Evolutionary conservation across 1,284 basidiomycete genomes (phyloP).

Genomic region (Spongiforma sp.): DNA sequence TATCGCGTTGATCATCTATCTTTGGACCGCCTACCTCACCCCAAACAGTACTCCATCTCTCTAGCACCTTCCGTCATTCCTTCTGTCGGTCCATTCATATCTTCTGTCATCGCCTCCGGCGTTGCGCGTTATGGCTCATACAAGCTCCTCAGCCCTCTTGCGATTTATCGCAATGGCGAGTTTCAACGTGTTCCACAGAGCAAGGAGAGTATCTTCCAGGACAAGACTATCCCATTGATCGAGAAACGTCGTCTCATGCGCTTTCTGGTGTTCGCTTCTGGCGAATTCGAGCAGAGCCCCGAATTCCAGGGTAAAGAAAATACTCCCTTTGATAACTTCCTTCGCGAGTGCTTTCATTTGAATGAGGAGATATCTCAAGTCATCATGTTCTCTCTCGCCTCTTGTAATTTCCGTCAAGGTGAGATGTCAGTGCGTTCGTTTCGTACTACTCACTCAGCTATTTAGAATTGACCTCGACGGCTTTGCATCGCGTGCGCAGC

Average conservation of each 20-base stretch:
- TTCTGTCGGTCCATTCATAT: conserved; percentile 80
- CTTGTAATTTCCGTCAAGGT: conserved; percentile 63
- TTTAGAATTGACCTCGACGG: conserved; percentile 67
- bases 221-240: conserved; percentile 75
- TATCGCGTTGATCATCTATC: conserved; percentile 53
- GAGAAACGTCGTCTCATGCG: conserved; percentile 96
- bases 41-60: conserved; percentile 86
- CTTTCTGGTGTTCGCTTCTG: conserved; percentile 82
- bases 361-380: conserved; percentile 60
- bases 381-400: conserved; percentile 77
- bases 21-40: conserved; percentile 50
- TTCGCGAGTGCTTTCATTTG: conserved; percentile 67
- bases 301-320: conserved; percentile 66
- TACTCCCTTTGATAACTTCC: conserved; percentile 62
- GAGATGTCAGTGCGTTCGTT: conserved; percentile 16
- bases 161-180: conserved; percentile 56
- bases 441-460: conserved; percentile 6
- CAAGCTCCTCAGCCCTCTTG: conserved; percentile 81
- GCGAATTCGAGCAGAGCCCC: conserved; percentile 70
- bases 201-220: conserved; percentile 96
- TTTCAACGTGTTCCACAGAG: conserved; percentile 82
- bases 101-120: conserved; percentile 82
- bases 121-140: conserved; percentile 93
- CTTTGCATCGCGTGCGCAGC: conserved; percentile 68
- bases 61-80: conserved; percentile 86